Evolutionary conservation across 179 eudicot genomes (phyloP).

Genomic region (Amaranthus tricolor): DNA sequence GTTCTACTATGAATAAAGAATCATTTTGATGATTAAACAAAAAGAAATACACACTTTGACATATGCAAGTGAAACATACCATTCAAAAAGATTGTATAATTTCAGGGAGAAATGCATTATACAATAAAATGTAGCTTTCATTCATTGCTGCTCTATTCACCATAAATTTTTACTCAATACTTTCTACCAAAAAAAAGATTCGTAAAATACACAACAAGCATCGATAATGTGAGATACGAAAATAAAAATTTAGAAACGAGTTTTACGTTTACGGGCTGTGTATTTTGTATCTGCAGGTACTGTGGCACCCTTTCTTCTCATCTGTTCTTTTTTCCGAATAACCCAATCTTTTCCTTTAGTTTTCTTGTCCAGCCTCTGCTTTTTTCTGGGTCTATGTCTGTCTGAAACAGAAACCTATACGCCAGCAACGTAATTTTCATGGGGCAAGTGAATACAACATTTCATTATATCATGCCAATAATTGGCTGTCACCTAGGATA

Average conservation of each 20-base stretch:
- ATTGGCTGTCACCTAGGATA: no score
- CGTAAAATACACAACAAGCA: not conserved
- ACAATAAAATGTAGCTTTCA: not conserved
- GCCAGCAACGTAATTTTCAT: not conserved
- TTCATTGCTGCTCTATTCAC: not conserved
- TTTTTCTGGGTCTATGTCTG: conserved; percentile 78
- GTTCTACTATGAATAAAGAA: no score
- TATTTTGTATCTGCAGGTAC: conserved; percentile 77
- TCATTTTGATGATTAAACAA: no score
- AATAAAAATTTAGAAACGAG: conserved; percentile 48
- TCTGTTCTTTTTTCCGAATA: conserved; percentile 68
- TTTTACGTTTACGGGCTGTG: conserved; percentile 80
- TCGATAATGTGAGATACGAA: not conserved
- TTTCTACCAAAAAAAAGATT: not conserved
- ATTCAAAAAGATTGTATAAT: no score
- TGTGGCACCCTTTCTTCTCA: conserved; percentile 64
- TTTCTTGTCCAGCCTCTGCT: conserved; percentile 52
- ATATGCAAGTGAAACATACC: no score
- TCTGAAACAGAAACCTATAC: conserved; percentile 63
- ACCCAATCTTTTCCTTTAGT: conserved; percentile 69
- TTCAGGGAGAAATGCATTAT: not conserved
- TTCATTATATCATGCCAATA: no score
- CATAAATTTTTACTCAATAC: not conserved
- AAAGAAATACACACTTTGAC: no score
- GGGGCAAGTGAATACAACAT: not conserved